These are phyloP conservation scores for Cyclanthera cordifolia DNA, from an alignment of 306 rosid species.

Conservation along the genomic window DNA sequence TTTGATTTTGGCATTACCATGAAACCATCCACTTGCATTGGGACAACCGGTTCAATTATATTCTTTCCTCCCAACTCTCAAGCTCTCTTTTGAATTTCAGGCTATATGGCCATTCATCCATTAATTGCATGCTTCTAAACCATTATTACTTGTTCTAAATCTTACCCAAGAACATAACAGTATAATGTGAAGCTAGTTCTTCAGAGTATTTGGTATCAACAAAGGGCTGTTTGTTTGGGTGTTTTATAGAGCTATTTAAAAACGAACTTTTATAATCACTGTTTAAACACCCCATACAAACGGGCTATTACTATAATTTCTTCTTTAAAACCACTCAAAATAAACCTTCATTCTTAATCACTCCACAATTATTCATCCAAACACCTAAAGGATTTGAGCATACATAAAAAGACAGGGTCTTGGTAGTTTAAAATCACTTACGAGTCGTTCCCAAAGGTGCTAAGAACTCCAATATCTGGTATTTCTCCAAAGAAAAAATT, in stretches of 20 bases:
- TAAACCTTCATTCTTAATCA: no score
- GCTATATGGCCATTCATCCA: no score
- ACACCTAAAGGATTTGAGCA: neutral
- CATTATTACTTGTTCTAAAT: neutral
- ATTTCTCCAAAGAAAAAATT: constrained; percentile 89
- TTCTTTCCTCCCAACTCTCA: no score
- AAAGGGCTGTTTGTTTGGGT: no score
- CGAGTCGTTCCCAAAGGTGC: constrained; percentile 72
- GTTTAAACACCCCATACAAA: no score
- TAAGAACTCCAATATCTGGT: constrained; percentile 79
- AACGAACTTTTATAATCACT: no score
- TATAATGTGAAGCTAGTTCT: neutral
- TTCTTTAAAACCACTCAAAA: no score
- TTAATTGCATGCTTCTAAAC: no score
- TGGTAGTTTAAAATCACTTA: constrained; percentile 25
- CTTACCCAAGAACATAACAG: neutral
- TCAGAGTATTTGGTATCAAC: neutral
- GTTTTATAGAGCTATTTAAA: no score
- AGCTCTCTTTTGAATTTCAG: no score
- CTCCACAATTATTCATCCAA: no score
- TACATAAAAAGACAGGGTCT: neutral
- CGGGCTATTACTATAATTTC: no score
- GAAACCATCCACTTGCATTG: neutral
- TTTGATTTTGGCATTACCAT: neutral
- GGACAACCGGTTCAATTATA: neutral